phyloP scores from a whole-genome alignment of 2,329 filamentous ascomycete genomes.

The Xylariaceae sp. region DNA sequence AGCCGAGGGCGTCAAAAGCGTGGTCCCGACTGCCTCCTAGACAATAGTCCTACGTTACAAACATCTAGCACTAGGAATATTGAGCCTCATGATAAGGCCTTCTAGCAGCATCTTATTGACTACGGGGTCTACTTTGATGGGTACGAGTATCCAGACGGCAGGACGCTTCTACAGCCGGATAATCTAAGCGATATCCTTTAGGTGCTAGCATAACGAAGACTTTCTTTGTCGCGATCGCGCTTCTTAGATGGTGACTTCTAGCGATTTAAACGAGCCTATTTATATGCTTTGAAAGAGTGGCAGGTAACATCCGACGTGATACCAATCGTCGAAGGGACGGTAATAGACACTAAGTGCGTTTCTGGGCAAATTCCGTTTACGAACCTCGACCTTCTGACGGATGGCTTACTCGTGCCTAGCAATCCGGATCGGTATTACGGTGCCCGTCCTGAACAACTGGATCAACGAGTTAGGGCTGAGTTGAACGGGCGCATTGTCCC shows the following conservation, averaged over 20 bases:
- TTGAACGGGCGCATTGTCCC: neutral
- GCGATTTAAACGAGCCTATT: neutral
- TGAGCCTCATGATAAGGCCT: too few species aligned
- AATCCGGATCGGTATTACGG: conserved; percentile 1
- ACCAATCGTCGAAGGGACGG: neutral
- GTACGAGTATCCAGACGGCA: too few species aligned
- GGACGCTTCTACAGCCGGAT: too few species aligned
- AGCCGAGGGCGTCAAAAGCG: too few species aligned
- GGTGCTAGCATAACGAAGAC: neutral
- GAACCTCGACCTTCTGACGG: neutral
- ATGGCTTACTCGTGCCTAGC: neutral
- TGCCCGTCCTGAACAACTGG: neutral
- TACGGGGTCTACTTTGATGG: too few species aligned
- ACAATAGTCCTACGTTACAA: too few species aligned
- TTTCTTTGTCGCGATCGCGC: neutral
- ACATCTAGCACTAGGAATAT: too few species aligned
- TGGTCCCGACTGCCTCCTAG: too few species aligned
- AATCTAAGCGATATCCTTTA: neutral
- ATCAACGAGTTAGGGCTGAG: neutral
- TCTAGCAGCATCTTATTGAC: too few species aligned
- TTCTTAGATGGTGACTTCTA: neutral
- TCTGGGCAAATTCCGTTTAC: neutral
- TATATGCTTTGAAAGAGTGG: neutral
- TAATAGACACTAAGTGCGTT: neutral
- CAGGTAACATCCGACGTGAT: neutral